Percentiles rank a stretch among this genome's conserved stretches.
Evolutionary conservation across 495 filamentous ascomycete species (phyloP).

Genomic region (Tuber indicum): DNA sequence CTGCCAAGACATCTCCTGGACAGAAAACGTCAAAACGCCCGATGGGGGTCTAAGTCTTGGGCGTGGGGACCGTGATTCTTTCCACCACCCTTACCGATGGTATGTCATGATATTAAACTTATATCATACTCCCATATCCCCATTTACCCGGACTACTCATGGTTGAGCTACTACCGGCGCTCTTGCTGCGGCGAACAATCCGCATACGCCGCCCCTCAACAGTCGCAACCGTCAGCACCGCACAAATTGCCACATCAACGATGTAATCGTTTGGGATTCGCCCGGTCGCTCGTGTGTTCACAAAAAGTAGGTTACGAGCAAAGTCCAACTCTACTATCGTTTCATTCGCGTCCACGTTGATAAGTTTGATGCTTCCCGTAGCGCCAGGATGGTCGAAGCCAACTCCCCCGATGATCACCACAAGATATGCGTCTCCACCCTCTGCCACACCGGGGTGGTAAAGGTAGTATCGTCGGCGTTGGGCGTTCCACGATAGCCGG

Average conservation of each 20-base stretch:
- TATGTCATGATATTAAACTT: too few relatives aligned
- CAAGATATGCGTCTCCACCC: constrained; percentile 32
- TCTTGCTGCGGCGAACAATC: constrained; percentile 3
- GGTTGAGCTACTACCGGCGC: neutral
- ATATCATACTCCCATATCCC: neutral
- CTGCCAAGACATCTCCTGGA: too few relatives aligned
- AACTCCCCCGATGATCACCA: constrained; percentile 32
- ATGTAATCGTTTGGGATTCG: constrained; percentile 34
- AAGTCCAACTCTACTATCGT: constrained; percentile 30
- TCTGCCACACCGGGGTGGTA: constrained; percentile 33
- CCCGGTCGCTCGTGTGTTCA: constrained; percentile 28
- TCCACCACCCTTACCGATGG: too few relatives aligned
- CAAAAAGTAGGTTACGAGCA: constrained; percentile 6
- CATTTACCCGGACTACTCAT: constrained; percentile 8
- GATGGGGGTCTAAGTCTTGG: too few relatives aligned
- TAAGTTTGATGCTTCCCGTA: constrained; percentile 21
- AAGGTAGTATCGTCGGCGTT: constrained; percentile 25
- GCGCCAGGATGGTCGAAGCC: constrained; percentile 23
- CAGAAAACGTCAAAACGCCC: too few relatives aligned
- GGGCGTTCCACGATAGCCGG: constrained; percentile 27
- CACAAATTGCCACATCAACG: constrained; percentile 34
- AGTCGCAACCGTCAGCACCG: constrained; percentile 27
- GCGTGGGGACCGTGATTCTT: too few relatives aligned
- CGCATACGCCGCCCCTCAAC: constrained; percentile 30
- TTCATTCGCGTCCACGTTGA: constrained; percentile 36